A percentile compares a stretch with the other conserved stretches of the same genome.
phyloP scores from a whole-genome alignment of 1,139 yeast species.

The Komagataea norvegica region DNA sequence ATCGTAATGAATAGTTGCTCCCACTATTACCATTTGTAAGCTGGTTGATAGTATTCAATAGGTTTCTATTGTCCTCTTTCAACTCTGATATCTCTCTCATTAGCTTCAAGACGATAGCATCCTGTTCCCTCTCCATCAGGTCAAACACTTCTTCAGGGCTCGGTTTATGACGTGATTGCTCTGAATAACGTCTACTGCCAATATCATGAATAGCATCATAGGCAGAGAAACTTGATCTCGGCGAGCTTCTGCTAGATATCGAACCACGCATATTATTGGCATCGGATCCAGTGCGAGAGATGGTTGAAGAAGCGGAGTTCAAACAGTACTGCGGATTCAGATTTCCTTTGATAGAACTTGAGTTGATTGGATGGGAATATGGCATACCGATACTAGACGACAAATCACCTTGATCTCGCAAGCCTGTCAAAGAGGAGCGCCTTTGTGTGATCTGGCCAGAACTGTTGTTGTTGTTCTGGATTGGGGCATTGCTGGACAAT shows the following conservation, averaged over 20 bases:
- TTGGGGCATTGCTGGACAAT: background rate
- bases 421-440: conserved; percentile 17
- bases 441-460: conserved; percentile 11
- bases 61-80: conserved; percentile 45
- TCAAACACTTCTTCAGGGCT: conserved; percentile 49
- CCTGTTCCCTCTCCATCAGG: conserved; percentile 66
- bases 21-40: conserved; percentile 10
- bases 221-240: conserved; percentile 15
- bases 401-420: conserved; percentile 16
- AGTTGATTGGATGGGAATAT: conserved; percentile 10
- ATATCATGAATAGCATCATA: conserved; percentile 12
- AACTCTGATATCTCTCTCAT: conserved; percentile 51
- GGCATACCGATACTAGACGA: conserved; percentile 22
- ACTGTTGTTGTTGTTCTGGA: background rate
- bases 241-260: conserved; percentile 15
- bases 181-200: conserved; percentile 20
- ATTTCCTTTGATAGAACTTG: background rate
- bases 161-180: conserved; percentile 19
- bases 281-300: conserved; percentile 1
- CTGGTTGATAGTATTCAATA: conserved; percentile 22
- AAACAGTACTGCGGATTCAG: conserved; percentile 3
- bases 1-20: conserved; percentile 4
- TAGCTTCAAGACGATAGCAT: conserved; percentile 55
- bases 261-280: background rate
- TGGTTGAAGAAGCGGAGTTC: conserved; percentile 5